Conservation (phyloP, 2,329 filamentous ascomycete species). For the Fusarium hainanense region DNA sequence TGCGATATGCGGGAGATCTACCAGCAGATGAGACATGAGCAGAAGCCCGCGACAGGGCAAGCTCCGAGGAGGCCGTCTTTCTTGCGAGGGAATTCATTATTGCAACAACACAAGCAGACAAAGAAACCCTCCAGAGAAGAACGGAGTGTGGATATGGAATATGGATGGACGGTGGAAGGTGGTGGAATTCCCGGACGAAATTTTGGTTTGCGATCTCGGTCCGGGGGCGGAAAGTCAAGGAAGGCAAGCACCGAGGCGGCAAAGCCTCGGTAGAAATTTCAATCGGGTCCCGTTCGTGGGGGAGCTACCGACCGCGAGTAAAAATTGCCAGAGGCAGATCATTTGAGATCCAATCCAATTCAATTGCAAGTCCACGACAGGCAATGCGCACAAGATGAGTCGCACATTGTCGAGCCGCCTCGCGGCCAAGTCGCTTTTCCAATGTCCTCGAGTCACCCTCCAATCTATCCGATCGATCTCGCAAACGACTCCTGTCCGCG, state of each 20-base stretch:
- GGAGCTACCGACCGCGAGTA: constrained; percentile 27
- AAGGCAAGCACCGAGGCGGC: constrained; percentile 50
- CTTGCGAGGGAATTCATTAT: constrained; percentile 61
- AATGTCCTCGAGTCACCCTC: constrained; percentile 36
- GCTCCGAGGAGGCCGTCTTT: constrained; percentile 57
- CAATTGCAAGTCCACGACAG: constrained; percentile 26
- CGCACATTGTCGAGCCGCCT: constrained; percentile 57
- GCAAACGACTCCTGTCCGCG: constrained; percentile 50
- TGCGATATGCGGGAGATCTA: constrained; percentile 61
- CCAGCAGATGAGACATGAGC: constrained; percentile 53
- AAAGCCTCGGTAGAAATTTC: constrained; percentile 48
- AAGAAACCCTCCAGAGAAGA: constrained; percentile 46
- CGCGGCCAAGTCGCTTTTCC: constrained; percentile 55
- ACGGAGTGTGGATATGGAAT: constrained; percentile 43
- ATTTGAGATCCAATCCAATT: constrained; percentile 24
- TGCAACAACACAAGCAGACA: constrained; percentile 40
- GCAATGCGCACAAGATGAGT: constrained; percentile 57
- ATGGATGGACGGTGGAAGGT: constrained; percentile 43
- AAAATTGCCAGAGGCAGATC: constrained; percentile 45
- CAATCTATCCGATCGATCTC: constrained; percentile 53
- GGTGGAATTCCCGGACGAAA: constrained; percentile 51
- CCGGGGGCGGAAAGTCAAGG: constrained; percentile 48
- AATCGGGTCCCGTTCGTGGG: constrained; percentile 8
- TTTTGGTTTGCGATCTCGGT: constrained; percentile 55
- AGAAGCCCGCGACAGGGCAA: constrained; percentile 56